Percentiles rank a stretch among this genome's conserved stretches.
Conservation (phyloP, 768 basidiomycete genomes). For the Rhizopogon vinicolor region DNA sequence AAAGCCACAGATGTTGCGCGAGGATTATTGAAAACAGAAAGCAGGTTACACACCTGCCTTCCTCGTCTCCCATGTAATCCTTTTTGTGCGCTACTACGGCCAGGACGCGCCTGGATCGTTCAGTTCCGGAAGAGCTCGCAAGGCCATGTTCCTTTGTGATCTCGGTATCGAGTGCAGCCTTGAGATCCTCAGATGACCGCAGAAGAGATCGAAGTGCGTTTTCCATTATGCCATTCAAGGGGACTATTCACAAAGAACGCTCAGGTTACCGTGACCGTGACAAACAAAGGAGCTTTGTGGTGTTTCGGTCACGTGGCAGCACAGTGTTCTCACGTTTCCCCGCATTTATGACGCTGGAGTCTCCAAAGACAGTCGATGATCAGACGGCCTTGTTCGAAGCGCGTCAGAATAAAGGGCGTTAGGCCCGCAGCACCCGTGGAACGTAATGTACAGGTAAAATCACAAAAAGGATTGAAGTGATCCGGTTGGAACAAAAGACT, state of each 20-base stretch:
- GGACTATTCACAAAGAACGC: constrained; percentile 4
- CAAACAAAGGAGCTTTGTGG: background rate
- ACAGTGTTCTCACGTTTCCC: constrained; percentile 25
- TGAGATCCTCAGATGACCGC: constrained; percentile 42
- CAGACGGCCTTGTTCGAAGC: background rate
- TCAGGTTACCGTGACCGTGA: no score
- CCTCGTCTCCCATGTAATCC: constrained; percentile 38
- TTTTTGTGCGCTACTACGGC: constrained; percentile 48
- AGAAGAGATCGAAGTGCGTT: constrained; percentile 22
- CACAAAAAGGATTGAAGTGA: background rate
- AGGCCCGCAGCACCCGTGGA: background rate
- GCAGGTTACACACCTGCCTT: constrained; percentile 44
- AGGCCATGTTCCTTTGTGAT: constrained; percentile 1
- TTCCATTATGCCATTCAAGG: constrained; percentile 5
- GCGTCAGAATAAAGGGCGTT: background rate
- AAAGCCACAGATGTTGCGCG: constrained; percentile 1
- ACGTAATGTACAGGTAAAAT: background rate
- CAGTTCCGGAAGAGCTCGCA: background rate
- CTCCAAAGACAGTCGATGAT: background rate
- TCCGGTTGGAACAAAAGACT: background rate
- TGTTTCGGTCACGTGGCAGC: constrained; percentile 5
- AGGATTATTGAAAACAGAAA: background rate
- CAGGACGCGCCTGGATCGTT: constrained; percentile 18
- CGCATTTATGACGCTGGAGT: constrained; percentile 8
- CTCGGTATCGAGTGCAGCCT: constrained; percentile 36